These are phyloP conservation scores for Solanum medicagineum DNA, from an alignment of 257 asterid species.

Conservation along the genomic window DNA sequence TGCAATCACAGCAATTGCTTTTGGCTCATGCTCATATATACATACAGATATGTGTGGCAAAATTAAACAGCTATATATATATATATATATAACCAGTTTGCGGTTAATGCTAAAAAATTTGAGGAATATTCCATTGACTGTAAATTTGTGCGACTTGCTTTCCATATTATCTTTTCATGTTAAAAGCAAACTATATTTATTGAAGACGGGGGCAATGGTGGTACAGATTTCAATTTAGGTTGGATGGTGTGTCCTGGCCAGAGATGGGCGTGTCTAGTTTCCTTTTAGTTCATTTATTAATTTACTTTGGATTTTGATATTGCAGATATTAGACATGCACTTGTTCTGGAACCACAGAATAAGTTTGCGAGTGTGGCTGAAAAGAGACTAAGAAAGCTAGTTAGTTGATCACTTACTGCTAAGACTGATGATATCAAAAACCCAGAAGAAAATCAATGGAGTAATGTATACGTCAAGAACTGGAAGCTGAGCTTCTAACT, in stretches of 20 bases:
- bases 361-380: conserved; percentile 62
- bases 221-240: background rate
- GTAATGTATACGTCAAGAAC: background rate
- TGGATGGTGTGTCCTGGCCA: background rate
- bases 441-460: background rate
- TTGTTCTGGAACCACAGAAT: conserved; percentile 88
- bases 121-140: background rate
- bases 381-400: conserved; percentile 63
- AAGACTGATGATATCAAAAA: background rate
- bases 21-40: background rate
- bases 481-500: background rate
- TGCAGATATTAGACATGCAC: conserved; percentile 92
- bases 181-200: background rate
- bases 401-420: conserved; percentile 14
- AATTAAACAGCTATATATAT: background rate
- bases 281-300: background rate
- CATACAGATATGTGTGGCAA: background rate
- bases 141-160: background rate
- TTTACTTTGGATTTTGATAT: background rate
- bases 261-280: background rate
- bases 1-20: background rate
- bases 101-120: background rate
- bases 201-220: background rate
- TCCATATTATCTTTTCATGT: background rate
- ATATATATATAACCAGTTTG: background rate